Percentiles rank a stretch among this genome's conserved stretches.
phyloP scores from a whole-genome alignment of 306 rosid species.

The Dalbergia cultrata region DNA sequence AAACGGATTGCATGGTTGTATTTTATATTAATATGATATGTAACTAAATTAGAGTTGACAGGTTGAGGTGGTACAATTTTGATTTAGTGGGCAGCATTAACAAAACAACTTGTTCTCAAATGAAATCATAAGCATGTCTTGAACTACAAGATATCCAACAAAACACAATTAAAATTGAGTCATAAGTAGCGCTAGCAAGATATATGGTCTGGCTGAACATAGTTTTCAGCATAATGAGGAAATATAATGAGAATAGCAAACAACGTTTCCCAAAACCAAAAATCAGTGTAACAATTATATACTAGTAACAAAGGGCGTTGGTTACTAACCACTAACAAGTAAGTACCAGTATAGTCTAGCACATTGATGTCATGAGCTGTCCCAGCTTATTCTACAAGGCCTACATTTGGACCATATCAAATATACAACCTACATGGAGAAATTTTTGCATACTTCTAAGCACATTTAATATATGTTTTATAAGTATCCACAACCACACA shows the following conservation, averaged over 20 bases:
- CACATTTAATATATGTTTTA: too few species aligned
- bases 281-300: conserved; percentile 12
- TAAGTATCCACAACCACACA: too few species aligned
- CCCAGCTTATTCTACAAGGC: conserved; percentile 44
- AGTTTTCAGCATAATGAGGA: conserved; percentile 15
- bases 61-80: background rate
- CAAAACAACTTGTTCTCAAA: background rate
- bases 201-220: conserved; percentile 33
- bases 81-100: background rate
- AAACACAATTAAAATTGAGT: conserved; percentile 19
- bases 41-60: conserved; percentile 37
- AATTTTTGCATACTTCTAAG: too few species aligned
- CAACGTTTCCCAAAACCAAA: conserved; percentile 48
- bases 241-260: conserved; percentile 33
- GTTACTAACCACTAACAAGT: conserved; percentile 11
- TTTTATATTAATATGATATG: conserved; percentile 18
- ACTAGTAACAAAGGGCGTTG: conserved; percentile 26
- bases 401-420: conserved; percentile 1
- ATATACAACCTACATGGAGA: background rate
- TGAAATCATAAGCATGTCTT: conserved; percentile 33
- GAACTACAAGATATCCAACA: conserved; percentile 28
- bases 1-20: conserved; percentile 25
- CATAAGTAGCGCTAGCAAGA: background rate
- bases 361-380: conserved; percentile 44
- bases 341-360: conserved; percentile 31